Evolutionary conservation across 2,329 filamentous ascomycete species (phyloP), one percentile per base, ranked within the genome.

Genomic region (Exophiala spinifera): DNA sequence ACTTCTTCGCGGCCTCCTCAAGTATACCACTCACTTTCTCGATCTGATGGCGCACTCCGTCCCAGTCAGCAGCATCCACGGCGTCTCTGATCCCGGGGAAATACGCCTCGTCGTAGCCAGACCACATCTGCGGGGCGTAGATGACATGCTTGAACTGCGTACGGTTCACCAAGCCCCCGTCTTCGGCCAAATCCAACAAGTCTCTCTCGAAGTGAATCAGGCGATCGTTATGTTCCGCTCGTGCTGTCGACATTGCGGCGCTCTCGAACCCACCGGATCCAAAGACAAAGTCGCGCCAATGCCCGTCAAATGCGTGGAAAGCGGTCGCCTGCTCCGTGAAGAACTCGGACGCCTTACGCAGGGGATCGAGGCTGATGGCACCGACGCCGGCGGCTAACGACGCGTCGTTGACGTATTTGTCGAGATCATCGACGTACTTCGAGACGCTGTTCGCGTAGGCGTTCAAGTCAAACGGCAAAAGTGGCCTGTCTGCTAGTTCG

Each of bases 121-220:
- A 85, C 86, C 89, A 91, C 2, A 83, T 76, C 65, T 89, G 83
- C 0, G 94, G 94, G 1, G 88, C 92, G 68, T 91, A 95, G 53
- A 99, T 75, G 66, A 95, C 81, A 71, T 96, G 94, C 71, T 95
- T 96, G 79, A 91, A 99, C 72, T 97, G 94, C 4, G 88, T 88
- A 61, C 92, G 85, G 64, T 89, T 89, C 36, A 46, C 49, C 17
- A 62, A 46, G 1, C 61, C 62, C 4, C 53, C 57, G 10, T 46
- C 51, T 11, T 59, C 51, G 39, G 86, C 83, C 48, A 91, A 68
- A 73, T 99, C 94, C 23, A 97, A 74, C 49, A 99, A 72, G 66
- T 89, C 78, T 7, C 86, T 87, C 69, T 99, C 94, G 67, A 99
- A 96, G 49, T 77, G 76, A 2, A 84, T 82, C 81, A 96, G 86